Conservation (phyloP, 345 rosid genomes). For the Aethionema arabicum region DNA sequence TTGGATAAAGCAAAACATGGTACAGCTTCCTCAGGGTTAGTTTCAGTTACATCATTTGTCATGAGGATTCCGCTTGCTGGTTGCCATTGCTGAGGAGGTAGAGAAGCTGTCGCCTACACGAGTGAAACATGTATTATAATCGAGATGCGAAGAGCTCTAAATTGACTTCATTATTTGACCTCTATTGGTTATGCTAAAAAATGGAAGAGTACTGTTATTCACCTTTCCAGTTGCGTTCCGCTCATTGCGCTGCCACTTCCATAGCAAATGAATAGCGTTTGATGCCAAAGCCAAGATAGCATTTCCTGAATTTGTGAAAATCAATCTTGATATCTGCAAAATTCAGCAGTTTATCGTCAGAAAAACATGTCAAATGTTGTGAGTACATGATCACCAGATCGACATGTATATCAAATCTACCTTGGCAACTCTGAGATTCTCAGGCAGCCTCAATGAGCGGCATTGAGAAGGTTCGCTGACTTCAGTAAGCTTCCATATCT, state of each 20-base stretch:
- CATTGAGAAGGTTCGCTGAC: conserved; percentile 89
- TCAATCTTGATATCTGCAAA: conserved; percentile 90
- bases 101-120: conserved; percentile 75
- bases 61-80: conserved; percentile 85
- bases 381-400: background rate
- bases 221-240: conserved; percentile 87
- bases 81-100: conserved; percentile 81
- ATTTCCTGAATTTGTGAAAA: conserved; percentile 90
- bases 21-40: conserved; percentile 78
- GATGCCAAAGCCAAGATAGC: conserved; percentile 95
- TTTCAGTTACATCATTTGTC: conserved; percentile 71
- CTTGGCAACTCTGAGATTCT: conserved; percentile 76
- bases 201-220: conserved; percentile 12
- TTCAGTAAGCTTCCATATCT: conserved; percentile 95
- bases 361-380: background rate
- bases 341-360: conserved; percentile 6
- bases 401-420: conserved; percentile 38
- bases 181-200: background rate
- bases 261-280: conserved; percentile 83
- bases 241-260: conserved; percentile 97
- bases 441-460: conserved; percentile 88
- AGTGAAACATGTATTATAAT: conserved; percentile 6
- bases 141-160: background rate
- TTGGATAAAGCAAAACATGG: conserved; percentile 93
- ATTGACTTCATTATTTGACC: conserved; percentile 2